phyloP scores from a whole-genome alignment of 2,329 filamentous ascomycete genomes.

The Colletotrichum phormii region DNA sequence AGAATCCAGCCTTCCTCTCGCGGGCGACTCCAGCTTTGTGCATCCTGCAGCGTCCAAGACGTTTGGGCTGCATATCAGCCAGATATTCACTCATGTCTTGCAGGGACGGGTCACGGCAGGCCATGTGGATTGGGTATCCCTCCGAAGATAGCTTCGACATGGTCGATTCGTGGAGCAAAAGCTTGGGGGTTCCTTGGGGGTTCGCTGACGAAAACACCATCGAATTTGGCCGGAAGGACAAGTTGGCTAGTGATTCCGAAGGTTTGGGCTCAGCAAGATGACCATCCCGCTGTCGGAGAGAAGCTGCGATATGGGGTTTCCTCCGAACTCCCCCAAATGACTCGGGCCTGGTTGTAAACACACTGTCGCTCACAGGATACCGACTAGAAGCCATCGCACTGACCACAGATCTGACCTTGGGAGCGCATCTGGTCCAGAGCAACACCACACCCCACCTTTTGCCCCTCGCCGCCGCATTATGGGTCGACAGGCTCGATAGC shows the following conservation, averaged over 20 bases:
- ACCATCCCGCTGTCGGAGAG: conserved; percentile 28
- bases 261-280: conserved; percentile 26
- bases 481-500: conserved; percentile 22
- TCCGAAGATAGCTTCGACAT: conserved; percentile 26
- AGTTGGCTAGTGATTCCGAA: conserved; percentile 29
- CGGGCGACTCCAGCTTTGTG: conserved; percentile 15
- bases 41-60: conserved; percentile 29
- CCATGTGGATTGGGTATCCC: conserved; percentile 23
- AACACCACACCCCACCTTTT: conserved; percentile 30
- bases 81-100: conserved; percentile 31
- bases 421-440: conserved; percentile 8
- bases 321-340: conserved; percentile 29
- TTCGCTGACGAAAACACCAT: conserved; percentile 31
- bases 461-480: conserved; percentile 32
- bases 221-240: conserved; percentile 31
- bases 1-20: not conserved
- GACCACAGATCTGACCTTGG: conserved; percentile 18
- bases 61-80: conserved; percentile 36
- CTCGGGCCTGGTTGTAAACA: conserved; percentile 33
- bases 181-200: conserved; percentile 17
- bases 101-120: conserved; percentile 21
- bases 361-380: conserved; percentile 32
- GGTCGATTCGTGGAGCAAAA: conserved; percentile 26
- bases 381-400: conserved; percentile 31
- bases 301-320: conserved; percentile 22